Evolutionary conservation across 495 filamentous ascomycete genomes (phyloP), one percentile per base, ranked within the genome.

Genomic region (Amphirosellinia nigrospora): DNA sequence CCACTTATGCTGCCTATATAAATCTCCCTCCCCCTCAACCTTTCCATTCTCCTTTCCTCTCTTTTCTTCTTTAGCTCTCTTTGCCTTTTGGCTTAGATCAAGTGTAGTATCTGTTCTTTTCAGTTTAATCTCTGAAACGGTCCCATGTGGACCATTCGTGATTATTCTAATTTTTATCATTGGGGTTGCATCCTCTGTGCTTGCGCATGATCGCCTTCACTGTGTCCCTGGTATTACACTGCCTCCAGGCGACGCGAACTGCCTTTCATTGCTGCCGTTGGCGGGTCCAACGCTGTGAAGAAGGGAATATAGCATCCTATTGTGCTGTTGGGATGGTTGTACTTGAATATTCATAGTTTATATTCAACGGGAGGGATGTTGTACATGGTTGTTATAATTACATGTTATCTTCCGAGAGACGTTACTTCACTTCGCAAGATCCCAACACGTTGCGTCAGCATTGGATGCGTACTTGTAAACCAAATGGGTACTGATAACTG

Each of bases 91-190:
- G 89, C 89, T 91, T 91, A 95, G 93, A 95, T 96, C 93, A 95
- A 94, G 92, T 95, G 92, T 95, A 94, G 93, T 94, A 96, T 96
- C 93, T 96, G 93, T 94, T 95, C 93, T 96, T 94, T 93, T 94
- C 91, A 94, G 92, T 94, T 93, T 94, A 93, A 94, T 88, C 83
- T 86, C 86, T 87, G 85, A 85, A 85, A 87, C 76, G 79, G 74
- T 72, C 65, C 26, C 30, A 75, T 43, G 19, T 39, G 45, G 70
- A 65, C 56, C 66, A 39, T 68, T 75, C 67, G 83, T 87, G 86
- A 89, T 92, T 91, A 90, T 85, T 86, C 87, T 85, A 82, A 90
- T 91, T 90, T 91, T 90, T 80, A 86, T 74, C 81, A 50, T 62
- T 69, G 87, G 75, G 67, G 72, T 76, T 45, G 74, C 78, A 70